Base-by-base conservation (phyloP, 768 basidiomycete genomes). In the Rhizopogon rudus region DNA sequence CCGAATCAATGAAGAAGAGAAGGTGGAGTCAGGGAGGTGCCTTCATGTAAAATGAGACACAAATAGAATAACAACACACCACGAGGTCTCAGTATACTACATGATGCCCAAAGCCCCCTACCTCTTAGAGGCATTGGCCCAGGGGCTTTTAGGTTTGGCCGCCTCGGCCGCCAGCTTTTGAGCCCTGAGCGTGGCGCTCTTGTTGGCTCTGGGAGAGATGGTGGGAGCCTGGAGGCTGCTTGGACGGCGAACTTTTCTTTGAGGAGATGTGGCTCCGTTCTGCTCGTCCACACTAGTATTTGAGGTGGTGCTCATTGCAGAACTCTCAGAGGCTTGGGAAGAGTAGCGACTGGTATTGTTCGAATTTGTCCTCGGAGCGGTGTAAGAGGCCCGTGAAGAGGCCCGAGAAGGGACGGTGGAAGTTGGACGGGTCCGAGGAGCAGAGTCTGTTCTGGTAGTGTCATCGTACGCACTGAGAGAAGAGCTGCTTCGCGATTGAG, bases 151-250 rank as follows among this genome's bases (percentile, higher is more conserved):
- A 5, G 68, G 67, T 35, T 67, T 71, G 17, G 67, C 60, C 28
- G 67, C 64, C 0, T 69, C 69, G 16, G 43, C 50, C 3, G 61
- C 86, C 71, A 81, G 76, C 74, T 91, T 91, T 57, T 84, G 86
- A 10, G 77, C 81, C 22, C 90, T 77, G 52, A 93, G 67, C 6
- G 81, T 71, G 2, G 91, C 89, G 61, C 86, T 91, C 67, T 79
- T 83, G 69, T 93, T 93, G 57, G 75, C 80, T 52, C 87, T 77
- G 7, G 91, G 91, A 8, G 69, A 67, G 56, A 91, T 88, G 4
- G 77, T 74, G 1, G 91, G 88, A 1, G 77, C 75, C 50, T 72
- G 73, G 43, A 81, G 65, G 61, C 84, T 86, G 64, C 80, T 81
- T 3, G 78, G 82, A 17, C 85, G 83, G 4, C 80, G 78, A 2